Conservation (phyloP, 768 basidiomycete genomes). For the Psilocybe azurescens region DNA sequence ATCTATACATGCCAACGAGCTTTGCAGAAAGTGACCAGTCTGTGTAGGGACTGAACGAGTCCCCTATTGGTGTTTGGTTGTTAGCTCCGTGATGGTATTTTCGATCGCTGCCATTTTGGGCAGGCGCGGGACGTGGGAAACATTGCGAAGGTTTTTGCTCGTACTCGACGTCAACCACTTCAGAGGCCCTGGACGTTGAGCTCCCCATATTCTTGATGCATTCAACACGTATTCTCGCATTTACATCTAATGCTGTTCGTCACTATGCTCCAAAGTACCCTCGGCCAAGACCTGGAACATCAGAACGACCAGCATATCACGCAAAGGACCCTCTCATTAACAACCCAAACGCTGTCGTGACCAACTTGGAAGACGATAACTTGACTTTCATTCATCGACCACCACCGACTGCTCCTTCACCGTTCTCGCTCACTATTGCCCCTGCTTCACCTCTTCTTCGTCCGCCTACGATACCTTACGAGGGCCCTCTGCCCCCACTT, state of each 20-base stretch:
- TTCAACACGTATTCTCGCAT: conserved; percentile 22
- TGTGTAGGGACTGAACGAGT: not conserved
- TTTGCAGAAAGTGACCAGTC: not conserved
- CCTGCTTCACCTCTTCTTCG: conserved; percentile 77
- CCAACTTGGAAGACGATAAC: conserved; percentile 52
- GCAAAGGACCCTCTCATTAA: conserved; percentile 62
- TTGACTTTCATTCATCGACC: conserved; percentile 86
- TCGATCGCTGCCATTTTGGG: conserved; percentile 4
- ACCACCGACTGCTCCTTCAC: conserved; percentile 79
- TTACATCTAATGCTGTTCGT: conserved; percentile 19
- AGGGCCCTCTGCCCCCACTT: conserved; percentile 49
- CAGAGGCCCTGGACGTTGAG: not conserved
- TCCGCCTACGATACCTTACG: conserved; percentile 33
- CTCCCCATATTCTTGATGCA: conserved; percentile 18
- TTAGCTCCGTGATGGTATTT: conserved; percentile 4
- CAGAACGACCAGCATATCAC: conserved; percentile 61
- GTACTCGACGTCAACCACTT: conserved; percentile 7
- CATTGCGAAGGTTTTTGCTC: conserved; percentile 17
- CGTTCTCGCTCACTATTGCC: conserved; percentile 68
- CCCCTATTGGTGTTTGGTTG: not conserved
- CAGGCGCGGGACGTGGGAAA: conserved; percentile 20
- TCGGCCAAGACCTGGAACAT: conserved; percentile 54
- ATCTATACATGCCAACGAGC: not conserved
- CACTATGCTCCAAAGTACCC: conserved; percentile 51
- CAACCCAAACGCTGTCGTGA: conserved; percentile 57